These are phyloP conservation scores for Vitis cinerea DNA, from an alignment of 164 flowering plant genomes.

Conservation along the genomic window DNA sequence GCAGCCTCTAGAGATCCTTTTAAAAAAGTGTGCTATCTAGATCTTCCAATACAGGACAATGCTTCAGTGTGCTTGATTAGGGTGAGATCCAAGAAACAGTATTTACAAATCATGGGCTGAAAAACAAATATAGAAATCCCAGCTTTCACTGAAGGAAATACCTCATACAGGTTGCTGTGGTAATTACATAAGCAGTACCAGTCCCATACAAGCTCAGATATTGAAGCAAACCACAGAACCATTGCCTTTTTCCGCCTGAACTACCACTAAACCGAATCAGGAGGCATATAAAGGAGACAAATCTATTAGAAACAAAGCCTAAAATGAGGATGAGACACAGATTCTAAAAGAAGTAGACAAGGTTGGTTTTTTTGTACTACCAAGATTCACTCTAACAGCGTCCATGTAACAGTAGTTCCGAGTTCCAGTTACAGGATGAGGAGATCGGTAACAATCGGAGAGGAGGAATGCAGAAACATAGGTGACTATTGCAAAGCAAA, in stretches of 20 bases:
- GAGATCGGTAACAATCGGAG: constrained; percentile 44
- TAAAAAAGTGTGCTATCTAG: too few species aligned
- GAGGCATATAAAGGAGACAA: neutral
- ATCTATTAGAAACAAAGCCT: neutral
- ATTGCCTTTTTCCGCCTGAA: constrained; percentile 30
- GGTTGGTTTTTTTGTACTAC: constrained; percentile 15
- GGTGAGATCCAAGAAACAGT: too few species aligned
- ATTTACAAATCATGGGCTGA: neutral
- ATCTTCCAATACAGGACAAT: too few species aligned
- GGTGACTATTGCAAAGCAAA: constrained; percentile 40
- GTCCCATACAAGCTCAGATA: constrained; percentile 42
- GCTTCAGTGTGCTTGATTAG: too few species aligned
- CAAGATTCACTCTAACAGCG: constrained; percentile 41
- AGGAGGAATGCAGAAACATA: constrained; percentile 38
- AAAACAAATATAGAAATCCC: neutral
- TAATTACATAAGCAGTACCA: constrained; percentile 51
- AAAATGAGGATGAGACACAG: neutral
- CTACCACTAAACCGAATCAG: constrained; percentile 9
- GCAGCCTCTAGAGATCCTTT: too few species aligned
- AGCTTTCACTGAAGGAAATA: constrained; percentile 3
- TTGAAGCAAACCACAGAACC: constrained; percentile 46
- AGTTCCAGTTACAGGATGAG: constrained; percentile 40
- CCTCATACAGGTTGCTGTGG: constrained; percentile 60
- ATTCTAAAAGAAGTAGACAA: neutral
- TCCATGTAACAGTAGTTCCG: constrained; percentile 49